A percentile compares a stretch with the other conserved stretches of the same genome.
Conservation (phyloP, 306 rosid species). For the Senna tora region DNA sequence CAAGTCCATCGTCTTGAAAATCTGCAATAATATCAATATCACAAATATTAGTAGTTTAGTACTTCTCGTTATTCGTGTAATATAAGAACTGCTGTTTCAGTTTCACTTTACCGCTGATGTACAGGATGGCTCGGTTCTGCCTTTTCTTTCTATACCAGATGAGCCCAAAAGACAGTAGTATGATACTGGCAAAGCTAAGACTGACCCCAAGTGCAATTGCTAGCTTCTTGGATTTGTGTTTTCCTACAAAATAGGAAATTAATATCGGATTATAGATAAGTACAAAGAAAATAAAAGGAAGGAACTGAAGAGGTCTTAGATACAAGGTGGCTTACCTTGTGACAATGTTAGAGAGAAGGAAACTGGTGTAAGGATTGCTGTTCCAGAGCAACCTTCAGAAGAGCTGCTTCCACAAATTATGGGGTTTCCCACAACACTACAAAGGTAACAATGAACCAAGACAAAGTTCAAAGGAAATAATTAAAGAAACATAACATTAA, state of each 20-base stretch:
- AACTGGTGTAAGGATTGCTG: slow-evolving; percentile 57
- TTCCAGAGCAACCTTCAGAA: slow-evolving; percentile 77
- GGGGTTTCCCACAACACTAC: slow-evolving; percentile 85
- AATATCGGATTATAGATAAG: not conserved
- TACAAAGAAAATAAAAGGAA: not conserved
- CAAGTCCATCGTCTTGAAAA: slow-evolving; percentile 74
- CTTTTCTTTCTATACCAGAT: slow-evolving; percentile 71
- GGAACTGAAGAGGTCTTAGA: not conserved
- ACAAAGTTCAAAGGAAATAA: slow-evolving; percentile 38
- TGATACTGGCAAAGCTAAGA: slow-evolving; percentile 60
- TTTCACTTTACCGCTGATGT: slow-evolving; percentile 62
- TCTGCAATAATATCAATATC: slow-evolving; percentile 46
- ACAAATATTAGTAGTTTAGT: not conserved
- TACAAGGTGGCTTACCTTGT: slow-evolving; percentile 47
- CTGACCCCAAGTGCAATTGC: slow-evolving; percentile 87
- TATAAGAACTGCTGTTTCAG: slow-evolving; percentile 19
- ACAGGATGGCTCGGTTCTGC: slow-evolving; percentile 58
- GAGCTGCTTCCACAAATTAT: slow-evolving; percentile 74
- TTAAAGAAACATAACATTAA: slow-evolving; percentile 30
- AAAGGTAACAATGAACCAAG: slow-evolving; percentile 37
- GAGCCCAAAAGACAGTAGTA: slow-evolving; percentile 57
- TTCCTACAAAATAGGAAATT: slow-evolving; percentile 46
- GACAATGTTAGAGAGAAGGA: slow-evolving; percentile 62
- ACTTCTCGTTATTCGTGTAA: not conserved
- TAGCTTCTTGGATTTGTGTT: slow-evolving; percentile 63